A percentile compares a stretch with the other conserved stretches of the same genome.
Conservation (phyloP, 2,329 filamentous ascomycete species). For the Scedosporium apiospermum region DNA sequence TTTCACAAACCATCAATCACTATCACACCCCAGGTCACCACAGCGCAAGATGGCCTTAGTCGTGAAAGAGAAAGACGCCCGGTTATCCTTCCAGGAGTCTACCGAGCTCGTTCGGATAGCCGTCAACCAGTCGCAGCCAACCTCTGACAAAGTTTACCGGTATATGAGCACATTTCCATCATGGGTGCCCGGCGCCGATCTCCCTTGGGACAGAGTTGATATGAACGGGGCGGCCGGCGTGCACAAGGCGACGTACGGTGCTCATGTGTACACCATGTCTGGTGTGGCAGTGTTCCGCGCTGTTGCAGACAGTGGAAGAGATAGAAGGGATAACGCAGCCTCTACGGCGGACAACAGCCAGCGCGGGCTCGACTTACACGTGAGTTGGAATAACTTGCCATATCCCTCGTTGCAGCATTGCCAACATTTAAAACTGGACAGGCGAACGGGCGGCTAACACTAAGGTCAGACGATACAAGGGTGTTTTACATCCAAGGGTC, state of each 20-base stretch:
- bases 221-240: not conserved
- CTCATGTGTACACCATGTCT: constrained; percentile 7
- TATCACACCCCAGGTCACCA: no score
- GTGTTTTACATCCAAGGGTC: constrained; percentile 40
- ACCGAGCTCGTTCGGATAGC: constrained; percentile 6
- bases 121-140: not conserved
- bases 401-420: no score
- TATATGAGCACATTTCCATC: constrained; percentile 4
- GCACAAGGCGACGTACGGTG: constrained; percentile 7
- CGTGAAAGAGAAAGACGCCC: not conserved
- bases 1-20: no score
- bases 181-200: constrained; percentile 6
- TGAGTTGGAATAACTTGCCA: constrained; percentile 14
- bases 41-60: not conserved
- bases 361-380: constrained; percentile 24
- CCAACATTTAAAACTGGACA: no score
- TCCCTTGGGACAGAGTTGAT: not conserved
- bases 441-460: not conserved
- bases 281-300: constrained; percentile 1
- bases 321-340: not conserved
- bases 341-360: not conserved
- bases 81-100: constrained; percentile 8
- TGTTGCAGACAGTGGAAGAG: not conserved
- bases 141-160: not conserved
- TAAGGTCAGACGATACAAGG: constrained; percentile 41